Evolutionary conservation across 2,329 filamentous ascomycete species (phyloP), one percentile per base, ranked within the genome.

Genomic region (Graphiopsis chlorocephala): DNA sequence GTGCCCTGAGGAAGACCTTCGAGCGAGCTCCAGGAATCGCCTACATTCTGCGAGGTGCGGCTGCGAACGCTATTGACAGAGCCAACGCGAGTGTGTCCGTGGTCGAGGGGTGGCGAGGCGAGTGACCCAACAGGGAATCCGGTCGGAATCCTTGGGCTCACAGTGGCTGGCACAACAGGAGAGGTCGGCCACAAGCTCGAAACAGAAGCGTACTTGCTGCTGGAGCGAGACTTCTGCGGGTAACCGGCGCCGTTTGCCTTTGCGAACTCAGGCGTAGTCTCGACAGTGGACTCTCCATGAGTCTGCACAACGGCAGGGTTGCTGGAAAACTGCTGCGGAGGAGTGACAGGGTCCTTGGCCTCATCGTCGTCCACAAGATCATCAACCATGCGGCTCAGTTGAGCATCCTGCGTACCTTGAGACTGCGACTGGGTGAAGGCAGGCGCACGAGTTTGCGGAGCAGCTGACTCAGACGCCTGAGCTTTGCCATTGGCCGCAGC

Each of bases 381-480:
- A 68, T 87, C 83, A 15, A 88, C 85, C 85, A 87, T 87, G 11
- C 79, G 80, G 66, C 80, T 80, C 77, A 86, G 83, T 26, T 81
- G 81, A n/a, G 77, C 78, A 64, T 84, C 82, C 29, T 69, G 72
- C 26, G 47, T 60, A 61, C 68, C 68, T 11, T 70, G 65, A 23
- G 31, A 53, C 11, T 63, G 57, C 15, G 64, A 58, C 53, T 65
- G 64, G 4, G 50, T 62, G 17, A 64, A 29, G 11, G 65, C 62
- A 23, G 68, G 65, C 15, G 68, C 67, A 38, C 68, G 67, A 29
- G 66, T 68, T 35, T 69, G 60, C 25, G 48, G 60, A 45, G 60
- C 48, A 17, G 29, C 48, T 10, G 60, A 25, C 47, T 61, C 53
- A 1, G 60, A 38, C 5, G 48, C 48, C 15, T 62, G 48, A 28